Base-by-base conservation (phyloP, 805 yeast species). In the Brettanomyces sp. region DNA sequence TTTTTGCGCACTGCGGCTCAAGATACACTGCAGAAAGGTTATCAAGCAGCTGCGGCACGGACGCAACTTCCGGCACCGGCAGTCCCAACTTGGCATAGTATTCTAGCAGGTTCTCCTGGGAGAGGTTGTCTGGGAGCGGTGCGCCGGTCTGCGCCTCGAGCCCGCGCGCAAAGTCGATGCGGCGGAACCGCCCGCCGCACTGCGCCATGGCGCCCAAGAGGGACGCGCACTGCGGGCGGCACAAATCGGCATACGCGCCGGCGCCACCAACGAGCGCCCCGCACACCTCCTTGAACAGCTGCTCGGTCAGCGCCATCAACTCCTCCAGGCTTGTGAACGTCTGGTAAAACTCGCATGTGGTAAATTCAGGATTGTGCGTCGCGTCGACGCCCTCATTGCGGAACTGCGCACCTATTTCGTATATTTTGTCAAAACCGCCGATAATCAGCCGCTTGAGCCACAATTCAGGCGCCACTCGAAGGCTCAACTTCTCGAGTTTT, bases 341-440 rank as follows among this genome's bases (percentile, higher is more conserved):
- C 55, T 83, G 85, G 60, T 91, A 91, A 55, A 88, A 85, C 60
- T 91, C 99, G 59, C 96, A 80, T 2, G 88, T 78, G 1, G 95
- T 82, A 60, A 90, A 91, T 58, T 91, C 99, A 0, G 96, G 95
- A 63, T 91, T 93, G 61, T 91, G 99, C 0, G 96, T 85, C 1
- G 84, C 71, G 60, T 91, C 99, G 28, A 91, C 72, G 5, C 97
- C 96, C 65, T 93, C 99, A 57, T 93, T 93, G 55, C 99, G 72
- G 63, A 90, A 93, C 41, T 73, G 80, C 45, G 76, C 73, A 0
- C 97, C 97, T 45, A 93, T 77, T 57, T 93, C 98, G 62, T 77
- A 93, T 2, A 93, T 82, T 52, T 76, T 79, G 53, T 90, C 95
- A 56, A 90, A 79, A 1, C 99, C 99, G 6, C 86, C 74, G 33